Conservation (phyloP, 2,329 filamentous ascomycete species). For the Pyrenophora seminiperda region DNA sequence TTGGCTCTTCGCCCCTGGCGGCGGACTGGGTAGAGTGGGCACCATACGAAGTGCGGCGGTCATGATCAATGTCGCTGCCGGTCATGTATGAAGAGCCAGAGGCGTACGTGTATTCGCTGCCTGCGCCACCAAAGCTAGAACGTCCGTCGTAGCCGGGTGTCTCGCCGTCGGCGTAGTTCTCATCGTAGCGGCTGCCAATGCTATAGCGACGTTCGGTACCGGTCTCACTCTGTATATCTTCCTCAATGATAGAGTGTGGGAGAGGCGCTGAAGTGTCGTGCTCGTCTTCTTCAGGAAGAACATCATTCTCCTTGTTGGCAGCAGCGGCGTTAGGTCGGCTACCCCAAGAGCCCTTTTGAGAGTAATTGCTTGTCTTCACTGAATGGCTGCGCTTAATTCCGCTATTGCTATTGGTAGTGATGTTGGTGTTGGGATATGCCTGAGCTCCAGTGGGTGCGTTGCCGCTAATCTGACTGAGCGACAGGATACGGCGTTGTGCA, state of each 20-base stretch:
- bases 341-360: conserved; percentile 46
- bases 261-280: conserved; percentile 32
- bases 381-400: conserved; percentile 60
- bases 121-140: conserved; percentile 49
- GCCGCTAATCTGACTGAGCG: conserved; percentile 85
- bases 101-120: conserved; percentile 54
- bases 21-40: conserved; percentile 44
- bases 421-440: conserved; percentile 44
- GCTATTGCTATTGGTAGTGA: conserved; percentile 41
- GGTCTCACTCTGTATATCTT: conserved; percentile 42
- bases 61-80: conserved; percentile 51
- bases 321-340: conserved; percentile 37
- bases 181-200: conserved; percentile 41
- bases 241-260: conserved; percentile 34
- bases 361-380: conserved; percentile 44
- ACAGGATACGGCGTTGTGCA: conserved; percentile 75
- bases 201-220: conserved; percentile 51
- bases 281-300: conserved; percentile 52
- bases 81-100: conserved; percentile 57
- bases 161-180: conserved; percentile 43
- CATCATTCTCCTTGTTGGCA: conserved; percentile 56
- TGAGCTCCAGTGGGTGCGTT: conserved; percentile 63
- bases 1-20: conserved; percentile 34
- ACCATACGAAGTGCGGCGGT: conserved; percentile 52
- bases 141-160: conserved; percentile 45